Base-by-base conservation (phyloP, 2,329 filamentous ascomycete species). In the Calonectria henricotiae region DNA sequence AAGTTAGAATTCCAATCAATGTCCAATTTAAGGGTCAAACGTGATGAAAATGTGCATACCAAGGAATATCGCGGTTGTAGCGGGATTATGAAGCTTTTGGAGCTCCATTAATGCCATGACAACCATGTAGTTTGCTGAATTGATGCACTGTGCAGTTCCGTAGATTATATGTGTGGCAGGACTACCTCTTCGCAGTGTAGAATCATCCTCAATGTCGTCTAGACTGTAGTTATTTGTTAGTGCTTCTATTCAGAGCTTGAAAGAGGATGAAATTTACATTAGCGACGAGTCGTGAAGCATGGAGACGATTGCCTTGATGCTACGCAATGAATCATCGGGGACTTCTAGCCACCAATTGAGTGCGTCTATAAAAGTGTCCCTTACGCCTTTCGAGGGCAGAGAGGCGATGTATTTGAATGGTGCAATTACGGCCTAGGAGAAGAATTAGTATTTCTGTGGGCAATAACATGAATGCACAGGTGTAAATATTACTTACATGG, bases 351-450 rank as follows among this genome's bases (percentile, higher is more conserved):
- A 58, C 51, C 51, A 58, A 20, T 58, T 58, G 3, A 58, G 51
- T 5, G 51, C 51, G 25, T 58, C 51, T 20, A 58, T 58, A 27
- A 58, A 58, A 11, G 51, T 58, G 32, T 58, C 51, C 17, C 51
- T 32, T 5, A 58, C 51, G 8, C 51, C 51, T 15, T 58, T 58
- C 4, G 51, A 58, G 13, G 51, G 51, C 7, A 58, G 51, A 1
- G 51, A 58, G 25, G 51, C 51, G 11, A 58, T 58, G 23, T 58
- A 58, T 39, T 58, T 58, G 35, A 58, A 58, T 17, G 51, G 51
- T 17, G 51, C 32, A 25, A 58, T 37, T 8, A 58, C 51, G 6
- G 51, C 20, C 51, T 58, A 2, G 1, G 2, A 15, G 17, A 9
- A 58, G 23, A 13, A 23, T 27, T 23, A 2, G 9, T 9, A 12